A percentile compares a stretch with the other conserved stretches of the same genome.
Conservation (phyloP, 2,329 filamentous ascomycete species). For the Colletotrichum tamarilloi region DNA sequence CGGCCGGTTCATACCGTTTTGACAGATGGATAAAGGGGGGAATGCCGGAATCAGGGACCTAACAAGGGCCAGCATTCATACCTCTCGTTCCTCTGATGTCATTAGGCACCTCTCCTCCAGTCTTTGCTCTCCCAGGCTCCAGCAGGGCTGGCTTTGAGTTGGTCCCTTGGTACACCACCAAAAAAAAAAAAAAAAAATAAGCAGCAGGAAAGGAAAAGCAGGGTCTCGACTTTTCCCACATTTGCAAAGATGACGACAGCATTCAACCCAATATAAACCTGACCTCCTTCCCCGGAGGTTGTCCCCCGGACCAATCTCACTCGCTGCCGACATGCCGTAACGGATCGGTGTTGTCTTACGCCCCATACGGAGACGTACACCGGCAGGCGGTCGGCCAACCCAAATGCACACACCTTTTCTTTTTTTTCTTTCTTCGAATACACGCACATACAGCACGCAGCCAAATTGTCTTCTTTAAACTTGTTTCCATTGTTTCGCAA, state of each 20-base stretch:
- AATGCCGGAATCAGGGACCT: not conserved
- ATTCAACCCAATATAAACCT: not conserved
- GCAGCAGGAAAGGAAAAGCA: not conserved
- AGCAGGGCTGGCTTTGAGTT: conserved; percentile 19
- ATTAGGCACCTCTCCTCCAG: conserved; percentile 17
- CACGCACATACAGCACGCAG: not conserved
- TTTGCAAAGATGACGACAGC: not conserved
- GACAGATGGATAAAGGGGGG: not conserved
- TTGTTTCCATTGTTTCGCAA: not conserved
- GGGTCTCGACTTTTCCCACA: not conserved
- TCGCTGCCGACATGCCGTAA: not conserved
- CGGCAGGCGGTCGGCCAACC: too few relatives aligned
- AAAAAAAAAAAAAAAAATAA: not conserved
- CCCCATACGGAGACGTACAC: not conserved
- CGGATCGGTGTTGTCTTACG: not conserved
- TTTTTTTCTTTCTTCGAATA: not conserved
- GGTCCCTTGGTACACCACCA: conserved; percentile 23
- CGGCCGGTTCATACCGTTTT: not conserved
- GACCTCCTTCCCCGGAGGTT: conserved; percentile 5
- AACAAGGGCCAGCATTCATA: not conserved
- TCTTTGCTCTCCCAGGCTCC: not conserved
- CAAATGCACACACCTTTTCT: not conserved
- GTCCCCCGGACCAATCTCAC: conserved; percentile 2
- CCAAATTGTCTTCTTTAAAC: not conserved
- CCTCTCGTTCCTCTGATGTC: conserved; percentile 31